A percentile compares a stretch with the other conserved stretches of the same genome.
Evolutionary conservation across 106 monocot species (phyloP).

Genomic region (Platanthera zijinensis): DNA sequence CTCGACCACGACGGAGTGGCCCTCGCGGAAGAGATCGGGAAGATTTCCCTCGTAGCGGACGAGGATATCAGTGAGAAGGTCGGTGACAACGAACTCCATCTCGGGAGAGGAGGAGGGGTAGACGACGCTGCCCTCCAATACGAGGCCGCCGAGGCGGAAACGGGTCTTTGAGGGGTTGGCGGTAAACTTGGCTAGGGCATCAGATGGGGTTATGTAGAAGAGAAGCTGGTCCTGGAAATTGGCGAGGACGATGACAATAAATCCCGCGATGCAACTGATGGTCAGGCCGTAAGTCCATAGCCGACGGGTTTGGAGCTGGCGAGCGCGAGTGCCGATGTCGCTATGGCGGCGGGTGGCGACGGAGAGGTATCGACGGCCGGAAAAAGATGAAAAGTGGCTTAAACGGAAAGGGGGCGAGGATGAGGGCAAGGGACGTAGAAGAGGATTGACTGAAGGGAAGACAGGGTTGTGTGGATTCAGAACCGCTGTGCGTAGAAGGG

Average conservation of each 20-base stretch:
- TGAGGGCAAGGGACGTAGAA: background rate
- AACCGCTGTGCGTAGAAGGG: slow-evolving; percentile 7
- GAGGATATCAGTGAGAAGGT: slow-evolving; percentile 84
- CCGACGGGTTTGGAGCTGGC: slow-evolving; percentile 85
- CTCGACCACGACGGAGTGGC: slow-evolving; percentile 94
- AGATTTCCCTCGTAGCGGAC: slow-evolving; percentile 80
- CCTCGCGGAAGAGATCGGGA: slow-evolving; percentile 94
- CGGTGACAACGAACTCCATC: slow-evolving; percentile 98
- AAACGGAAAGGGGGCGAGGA: background rate
- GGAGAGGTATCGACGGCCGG: slow-evolving; percentile 17
- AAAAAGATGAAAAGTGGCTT: slow-evolving; percentile 16
- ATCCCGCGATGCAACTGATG: slow-evolving; percentile 86
- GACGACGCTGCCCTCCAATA: slow-evolving; percentile 80
- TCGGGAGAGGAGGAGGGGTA: slow-evolving; percentile 54
- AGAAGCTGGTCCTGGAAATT: slow-evolving; percentile 95
- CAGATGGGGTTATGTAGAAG: slow-evolving; percentile 92
- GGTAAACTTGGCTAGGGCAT: slow-evolving; percentile 52
- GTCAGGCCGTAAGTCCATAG: slow-evolving; percentile 94
- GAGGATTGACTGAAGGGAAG: slow-evolving; percentile 7
- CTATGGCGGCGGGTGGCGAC: slow-evolving; percentile 28
- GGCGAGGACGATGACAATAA: slow-evolving; percentile 81
- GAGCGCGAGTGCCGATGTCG: slow-evolving; percentile 89
- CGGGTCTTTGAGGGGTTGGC: slow-evolving; percentile 59
- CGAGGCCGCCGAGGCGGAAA: slow-evolving; percentile 88
- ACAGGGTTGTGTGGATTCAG: background rate